Percentiles rank a stretch among this genome's conserved stretches.
These are phyloP conservation scores for Suillus sp. DNA, from an alignment of 768 basidiomycete species.

Conservation along the genomic window DNA sequence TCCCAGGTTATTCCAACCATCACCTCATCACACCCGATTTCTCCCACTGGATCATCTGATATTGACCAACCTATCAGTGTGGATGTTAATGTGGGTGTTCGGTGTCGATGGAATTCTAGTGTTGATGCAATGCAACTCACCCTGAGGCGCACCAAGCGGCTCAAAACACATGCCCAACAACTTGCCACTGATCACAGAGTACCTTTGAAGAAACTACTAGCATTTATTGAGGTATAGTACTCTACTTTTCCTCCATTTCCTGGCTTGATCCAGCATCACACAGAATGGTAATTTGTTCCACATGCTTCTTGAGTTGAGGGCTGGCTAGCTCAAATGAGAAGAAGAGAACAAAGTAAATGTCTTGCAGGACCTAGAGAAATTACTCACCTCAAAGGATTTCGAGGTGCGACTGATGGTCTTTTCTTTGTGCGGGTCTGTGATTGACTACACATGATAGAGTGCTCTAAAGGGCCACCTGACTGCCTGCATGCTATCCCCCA, in stretches of 20 bases:
- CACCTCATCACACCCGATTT: neutral
- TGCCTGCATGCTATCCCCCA: constrained; percentile 12
- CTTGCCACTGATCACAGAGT: neutral
- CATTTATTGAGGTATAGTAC: constrained; percentile 1
- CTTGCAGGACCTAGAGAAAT: neutral
- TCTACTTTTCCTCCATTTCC: neutral
- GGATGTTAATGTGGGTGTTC: neutral
- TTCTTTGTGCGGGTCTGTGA: neutral
- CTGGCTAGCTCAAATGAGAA: neutral
- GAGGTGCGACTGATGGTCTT: neutral
- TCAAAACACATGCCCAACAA: neutral
- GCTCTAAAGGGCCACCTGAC: constrained; percentile 5
- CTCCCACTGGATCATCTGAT: neutral
- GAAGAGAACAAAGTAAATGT: neutral
- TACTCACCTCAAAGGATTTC: neutral
- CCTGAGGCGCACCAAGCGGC: neutral
- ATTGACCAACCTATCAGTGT: too few relatives aligned
- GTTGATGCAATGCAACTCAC: constrained; percentile 1
- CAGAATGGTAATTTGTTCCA: neutral
- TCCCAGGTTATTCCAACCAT: too few relatives aligned
- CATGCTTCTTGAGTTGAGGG: constrained; percentile 7
- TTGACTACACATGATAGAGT: neutral
- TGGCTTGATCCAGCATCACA: too few relatives aligned
- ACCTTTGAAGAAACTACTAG: neutral
- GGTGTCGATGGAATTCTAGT: neutral